Base-by-base conservation (phyloP, 768 basidiomycete species). In the Serpula lacrymans region DNA sequence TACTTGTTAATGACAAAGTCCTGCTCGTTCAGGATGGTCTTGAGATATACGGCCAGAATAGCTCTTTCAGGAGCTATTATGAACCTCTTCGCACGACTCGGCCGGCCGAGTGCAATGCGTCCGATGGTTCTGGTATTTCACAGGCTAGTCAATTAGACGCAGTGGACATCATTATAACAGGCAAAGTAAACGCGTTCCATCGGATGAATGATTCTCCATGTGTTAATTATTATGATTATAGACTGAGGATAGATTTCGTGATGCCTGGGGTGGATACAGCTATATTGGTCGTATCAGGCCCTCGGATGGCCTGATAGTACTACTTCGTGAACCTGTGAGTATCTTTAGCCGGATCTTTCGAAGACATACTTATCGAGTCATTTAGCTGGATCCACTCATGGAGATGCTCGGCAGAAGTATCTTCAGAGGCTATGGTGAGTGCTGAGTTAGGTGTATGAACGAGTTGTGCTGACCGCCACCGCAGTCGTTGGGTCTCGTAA, bases 241-340 rank as follows among this genome's bases (percentile, higher is more conserved):
- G 77, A 73, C 74, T 5, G 75, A 75, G 39, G 62, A 63, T 26
- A 60, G 56, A 13, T 66, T 74, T 44, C 64, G 68, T 17, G 56
- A 62, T 14, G 75, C 76, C 2, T 85, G 82, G 83, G 80, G 77
- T 2, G 69, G 64, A 3, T 76, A 72, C 41, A 68, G 60, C 34
- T 64, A 83, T 36, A 55, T 75, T 29, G 83, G 83, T 26, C 74
- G 80, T 22, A 63, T 84, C 11, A 65, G 83, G 22, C 58, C 75
- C 6, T 64, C 65, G 27, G 83, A 85, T 57, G 83, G 83, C 11
- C 61, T 83, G 27, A 62, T 82, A 21, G 69, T 74, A 3, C 57
- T 84, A 24, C 47, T 69, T 20, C 71, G 75, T 39, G 68, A 75
- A 61, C 71, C 79, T 39, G 77, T 77, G 41, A 43, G 74, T 60